Evolutionary conservation across 306 rosid genomes (phyloP).

Genomic region (Ormosia semicastrata): DNA sequence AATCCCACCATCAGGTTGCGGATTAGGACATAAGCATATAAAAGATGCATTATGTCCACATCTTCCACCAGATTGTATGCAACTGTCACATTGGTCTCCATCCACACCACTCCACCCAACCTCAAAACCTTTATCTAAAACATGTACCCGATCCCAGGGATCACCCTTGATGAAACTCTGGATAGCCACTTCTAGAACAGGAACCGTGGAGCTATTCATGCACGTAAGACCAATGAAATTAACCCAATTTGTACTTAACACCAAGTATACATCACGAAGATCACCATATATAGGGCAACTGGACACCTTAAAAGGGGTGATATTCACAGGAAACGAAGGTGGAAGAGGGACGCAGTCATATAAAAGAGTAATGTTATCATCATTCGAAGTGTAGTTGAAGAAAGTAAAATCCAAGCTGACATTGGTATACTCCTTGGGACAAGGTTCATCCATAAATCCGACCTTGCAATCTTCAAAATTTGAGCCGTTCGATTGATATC

Average conservation of each 20-base stretch:
- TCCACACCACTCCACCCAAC: slow-evolving; percentile 27
- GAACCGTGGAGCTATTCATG: slow-evolving; percentile 8
- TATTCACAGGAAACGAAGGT: not conserved
- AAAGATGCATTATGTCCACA: slow-evolving; percentile 40
- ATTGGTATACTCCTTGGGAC: not conserved
- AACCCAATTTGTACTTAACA: not conserved
- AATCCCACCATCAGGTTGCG: not conserved
- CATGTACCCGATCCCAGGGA: not conserved
- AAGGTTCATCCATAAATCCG: slow-evolving; percentile 32
- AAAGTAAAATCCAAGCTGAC: slow-evolving; percentile 13
- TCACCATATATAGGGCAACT: slow-evolving; percentile 12
- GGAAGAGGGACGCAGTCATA: slow-evolving; percentile 16
- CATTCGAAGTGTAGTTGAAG: slow-evolving; percentile 28
- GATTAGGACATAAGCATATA: slow-evolving; percentile 34
- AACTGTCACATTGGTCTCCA: not conserved
- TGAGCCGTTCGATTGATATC: not conserved
- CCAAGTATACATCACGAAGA: not conserved
- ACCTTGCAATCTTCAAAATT: slow-evolving; percentile 29
- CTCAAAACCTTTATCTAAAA: slow-evolving; percentile 43
- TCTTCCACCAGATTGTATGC: slow-evolving; percentile 29
- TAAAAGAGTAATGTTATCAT: slow-evolving; percentile 18
- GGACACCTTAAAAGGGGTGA: not conserved
- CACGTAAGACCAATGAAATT: not conserved
- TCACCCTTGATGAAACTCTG: not conserved
- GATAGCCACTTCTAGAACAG: not conserved